phyloP scores from a whole-genome alignment of 2,329 filamentous ascomycete genomes.

The Chrysoporthe austroafricana region DNA sequence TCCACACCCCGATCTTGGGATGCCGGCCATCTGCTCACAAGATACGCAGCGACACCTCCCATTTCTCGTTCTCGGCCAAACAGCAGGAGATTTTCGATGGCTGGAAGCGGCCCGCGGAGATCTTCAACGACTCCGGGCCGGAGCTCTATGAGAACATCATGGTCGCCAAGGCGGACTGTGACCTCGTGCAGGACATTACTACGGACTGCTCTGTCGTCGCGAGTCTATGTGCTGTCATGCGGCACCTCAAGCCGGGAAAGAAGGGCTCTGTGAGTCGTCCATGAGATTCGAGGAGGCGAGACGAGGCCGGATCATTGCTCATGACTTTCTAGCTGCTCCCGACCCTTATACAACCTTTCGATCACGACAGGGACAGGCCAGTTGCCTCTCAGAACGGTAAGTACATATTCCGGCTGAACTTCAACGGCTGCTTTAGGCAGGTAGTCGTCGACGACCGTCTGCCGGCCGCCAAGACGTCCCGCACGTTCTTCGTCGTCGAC shows the following conservation, averaged over 20 bases:
- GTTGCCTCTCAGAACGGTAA: slow-evolving; percentile 77
- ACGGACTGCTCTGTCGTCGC: slow-evolving; percentile 98
- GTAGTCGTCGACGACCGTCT: slow-evolving; percentile 89
- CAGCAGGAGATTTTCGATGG: slow-evolving; percentile 78
- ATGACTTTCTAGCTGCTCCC: slow-evolving; percentile 62
- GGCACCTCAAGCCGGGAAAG: slow-evolving; percentile 66
- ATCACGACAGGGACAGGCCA: slow-evolving; percentile 61
- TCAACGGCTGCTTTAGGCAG: slow-evolving; percentile 89
- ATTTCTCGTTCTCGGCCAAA: slow-evolving; percentile 72
- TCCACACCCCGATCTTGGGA: slow-evolving; percentile 6
- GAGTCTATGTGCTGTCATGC: slow-evolving; percentile 82
- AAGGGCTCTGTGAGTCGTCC: slow-evolving; percentile 63
- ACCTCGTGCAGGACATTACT: slow-evolving; percentile 92
- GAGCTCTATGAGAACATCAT: slow-evolving; percentile 29
- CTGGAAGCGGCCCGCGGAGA: slow-evolving; percentile 79
- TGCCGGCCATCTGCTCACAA: slow-evolving; percentile 17
- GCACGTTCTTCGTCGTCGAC: slow-evolving; percentile 86
- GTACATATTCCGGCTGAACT: slow-evolving; percentile 90
- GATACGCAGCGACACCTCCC: slow-evolving; percentile 64
- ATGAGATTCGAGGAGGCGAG: background rate
- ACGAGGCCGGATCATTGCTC: background rate
- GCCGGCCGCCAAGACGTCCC: slow-evolving; percentile 73
- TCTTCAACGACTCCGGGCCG: slow-evolving; percentile 50
- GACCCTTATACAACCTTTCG: slow-evolving; percentile 76
- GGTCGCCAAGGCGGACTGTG: slow-evolving; percentile 58